phyloP scores from a whole-genome alignment of 75 land plant species.

The Pinus taeda region DNA sequence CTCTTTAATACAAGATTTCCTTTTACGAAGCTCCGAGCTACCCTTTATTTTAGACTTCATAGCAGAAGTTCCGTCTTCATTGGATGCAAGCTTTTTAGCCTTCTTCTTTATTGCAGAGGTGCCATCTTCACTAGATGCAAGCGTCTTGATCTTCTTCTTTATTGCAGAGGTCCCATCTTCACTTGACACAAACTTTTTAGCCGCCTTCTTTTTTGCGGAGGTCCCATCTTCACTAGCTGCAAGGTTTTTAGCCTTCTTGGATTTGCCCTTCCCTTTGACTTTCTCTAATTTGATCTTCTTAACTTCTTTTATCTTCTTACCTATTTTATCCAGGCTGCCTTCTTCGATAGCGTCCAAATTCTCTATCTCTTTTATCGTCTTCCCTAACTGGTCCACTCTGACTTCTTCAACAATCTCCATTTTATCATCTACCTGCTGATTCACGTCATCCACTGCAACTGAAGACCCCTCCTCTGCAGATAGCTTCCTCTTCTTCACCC shows the following conservation, averaged over 20 bases:
- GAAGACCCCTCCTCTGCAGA: slow-evolving; percentile 13
- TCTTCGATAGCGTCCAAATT: background rate
- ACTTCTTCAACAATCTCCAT: slow-evolving; percentile 10
- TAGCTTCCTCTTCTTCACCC: slow-evolving; percentile 1
- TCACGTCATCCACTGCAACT: background rate
- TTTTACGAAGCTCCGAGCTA: background rate
- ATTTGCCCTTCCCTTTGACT: background rate
- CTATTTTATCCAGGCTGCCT: background rate
- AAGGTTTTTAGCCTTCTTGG: background rate
- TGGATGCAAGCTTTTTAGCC: too few relatives aligned
- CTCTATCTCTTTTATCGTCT: background rate
- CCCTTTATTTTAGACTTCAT: background rate
- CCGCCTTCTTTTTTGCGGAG: background rate
- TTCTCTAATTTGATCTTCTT: background rate
- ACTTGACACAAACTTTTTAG: background rate
- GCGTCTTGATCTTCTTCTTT: too few relatives aligned
- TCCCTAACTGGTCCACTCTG: background rate
- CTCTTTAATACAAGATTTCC: background rate
- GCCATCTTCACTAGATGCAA: too few relatives aligned
- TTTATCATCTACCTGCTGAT: slow-evolving; percentile 1
- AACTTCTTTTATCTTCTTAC: background rate
- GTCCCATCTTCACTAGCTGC: background rate
- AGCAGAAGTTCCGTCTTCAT: too few relatives aligned
- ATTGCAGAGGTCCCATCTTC: too few relatives aligned
- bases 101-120: too few relatives aligned